phyloP scores from a whole-genome alignment of 352 stramenopile species.

The Thalassiosira mediterranea region DNA sequence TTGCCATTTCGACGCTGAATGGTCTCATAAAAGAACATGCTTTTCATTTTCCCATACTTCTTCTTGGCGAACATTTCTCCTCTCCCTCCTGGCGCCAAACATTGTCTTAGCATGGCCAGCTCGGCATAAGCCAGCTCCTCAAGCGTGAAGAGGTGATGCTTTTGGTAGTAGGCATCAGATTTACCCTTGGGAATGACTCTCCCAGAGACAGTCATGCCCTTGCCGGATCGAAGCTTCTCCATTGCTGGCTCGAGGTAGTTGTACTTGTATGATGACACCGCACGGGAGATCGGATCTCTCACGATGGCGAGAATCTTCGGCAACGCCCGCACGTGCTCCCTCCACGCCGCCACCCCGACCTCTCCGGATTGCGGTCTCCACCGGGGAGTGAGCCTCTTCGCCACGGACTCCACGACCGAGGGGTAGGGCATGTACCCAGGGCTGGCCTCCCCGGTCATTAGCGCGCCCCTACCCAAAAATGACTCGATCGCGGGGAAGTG shows the following conservation, averaged over 20 bases:
- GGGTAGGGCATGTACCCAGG: constrained; percentile 76
- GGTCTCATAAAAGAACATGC: constrained; percentile 41
- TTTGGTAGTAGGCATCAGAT: constrained; percentile 57
- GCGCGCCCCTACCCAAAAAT: constrained; percentile 66
- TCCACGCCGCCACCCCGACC: constrained; percentile 23
- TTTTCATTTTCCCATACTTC: constrained; percentile 15
- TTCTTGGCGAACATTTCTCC: constrained; percentile 45
- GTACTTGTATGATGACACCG: constrained; percentile 78
- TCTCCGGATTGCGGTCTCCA: constrained; percentile 3
- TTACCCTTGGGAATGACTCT: constrained; percentile 33
- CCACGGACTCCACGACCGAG: constrained; percentile 34
- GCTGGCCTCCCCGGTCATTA: constrained; percentile 82
- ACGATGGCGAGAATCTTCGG: constrained; percentile 72
- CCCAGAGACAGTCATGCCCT: constrained; percentile 21
- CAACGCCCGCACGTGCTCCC: constrained; percentile 15
- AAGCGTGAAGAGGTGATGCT: constrained; percentile 70
- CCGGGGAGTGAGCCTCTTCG: constrained; percentile 15
- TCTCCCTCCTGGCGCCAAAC: constrained; percentile 51
- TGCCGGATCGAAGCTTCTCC: constrained; percentile 34
- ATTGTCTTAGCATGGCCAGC: constrained; percentile 58
- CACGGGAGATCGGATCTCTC: constrained; percentile 72
- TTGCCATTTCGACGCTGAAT: constrained; percentile 17
- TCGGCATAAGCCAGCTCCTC: constrained; percentile 76
- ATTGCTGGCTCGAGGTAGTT: constrained; percentile 75
- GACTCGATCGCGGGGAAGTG: constrained; percentile 71